Percentiles rank a stretch among this genome's conserved stretches.
phyloP scores from a whole-genome alignment of 2,329 filamentous ascomycete species.

The Penicillium capsulatum region DNA sequence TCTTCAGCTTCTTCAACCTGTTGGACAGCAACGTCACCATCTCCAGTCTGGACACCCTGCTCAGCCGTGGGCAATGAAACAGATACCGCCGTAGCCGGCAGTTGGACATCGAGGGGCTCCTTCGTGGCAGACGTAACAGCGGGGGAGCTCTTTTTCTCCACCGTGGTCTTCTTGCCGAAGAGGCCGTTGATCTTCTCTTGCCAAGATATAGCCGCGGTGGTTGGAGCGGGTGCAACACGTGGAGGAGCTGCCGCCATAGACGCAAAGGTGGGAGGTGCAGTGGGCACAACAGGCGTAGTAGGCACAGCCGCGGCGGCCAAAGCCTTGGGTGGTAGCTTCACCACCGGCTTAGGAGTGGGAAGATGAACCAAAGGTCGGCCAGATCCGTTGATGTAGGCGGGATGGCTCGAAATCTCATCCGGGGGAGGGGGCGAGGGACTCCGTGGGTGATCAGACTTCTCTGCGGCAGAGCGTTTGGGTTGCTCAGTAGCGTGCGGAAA shows the following conservation, averaged over 20 bases:
- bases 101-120: slow-evolving; percentile 58
- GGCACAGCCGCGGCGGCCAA: slow-evolving; percentile 22
- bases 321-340: slow-evolving; percentile 68
- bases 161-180: slow-evolving; percentile 56
- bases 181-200: slow-evolving; percentile 80
- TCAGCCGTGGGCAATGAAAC: slow-evolving; percentile 62
- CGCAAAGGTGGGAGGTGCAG: slow-evolving; percentile 47
- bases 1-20: slow-evolving; percentile 74
- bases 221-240: slow-evolving; percentile 37
- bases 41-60: slow-evolving; percentile 35
- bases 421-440: slow-evolving; percentile 54
- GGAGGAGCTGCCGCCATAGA: slow-evolving; percentile 40
- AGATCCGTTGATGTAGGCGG: slow-evolving; percentile 51
- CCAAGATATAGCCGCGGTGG: slow-evolving; percentile 57
- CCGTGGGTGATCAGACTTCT: slow-evolving; percentile 33
- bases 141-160: slow-evolving; percentile 52
- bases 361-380: slow-evolving; percentile 54
- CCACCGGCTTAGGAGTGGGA: slow-evolving; percentile 63
- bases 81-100: slow-evolving; percentile 54
- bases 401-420: slow-evolving; percentile 53
- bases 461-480: slow-evolving; percentile 29
- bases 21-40: slow-evolving; percentile 54
- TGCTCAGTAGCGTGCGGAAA: slow-evolving; percentile 43
- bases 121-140: slow-evolving; percentile 66
- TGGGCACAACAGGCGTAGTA: slow-evolving; percentile 30